Evolutionary conservation across 2,329 filamentous ascomycete species (phyloP), one percentile per base, ranked within the genome.

Genomic region (Fusarium sp.): DNA sequence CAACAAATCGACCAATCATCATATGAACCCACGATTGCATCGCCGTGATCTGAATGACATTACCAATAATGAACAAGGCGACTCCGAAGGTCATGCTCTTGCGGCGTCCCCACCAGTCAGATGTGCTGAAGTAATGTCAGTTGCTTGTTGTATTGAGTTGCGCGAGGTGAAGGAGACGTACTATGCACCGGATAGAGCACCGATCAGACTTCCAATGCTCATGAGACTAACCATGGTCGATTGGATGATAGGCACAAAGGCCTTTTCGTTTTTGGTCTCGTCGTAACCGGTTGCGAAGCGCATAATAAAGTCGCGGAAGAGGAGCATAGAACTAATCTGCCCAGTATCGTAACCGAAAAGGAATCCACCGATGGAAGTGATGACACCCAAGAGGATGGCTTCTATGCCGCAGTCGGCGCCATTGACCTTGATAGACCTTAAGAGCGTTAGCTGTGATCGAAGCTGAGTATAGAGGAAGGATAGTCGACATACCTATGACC

Each of bases 271-370:
- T 18, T 5, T 17, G 7, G 22, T 3, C 11, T n/a, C 14, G 24
- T 85, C 75, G 6, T 84, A 80, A 4, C 79, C 75, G 63, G 87
- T 84, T 24, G 86, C 88, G 72, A 92, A 92, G 15, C 89, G 86
- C n/a, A 84, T 59, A 35, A 85, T 83, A 78, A 90, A 91, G 79
- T 91, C 88, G 15, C 79, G 65, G 77, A 88, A 88, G 24, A 86
- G 79, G 15, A 87, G 80, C 77, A 88, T 84, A 45, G 82, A 83
- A 12, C 87, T 89, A 59, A 90, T 90, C 76, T 90, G 88, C 72
- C 89, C 90, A 15, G 88, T 91, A 73, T 91, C 90, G 74, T 90
- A 91, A 54, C 90, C 90, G 79, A 90, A 91, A 69, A 91, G 85
- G 79, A 90, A 90, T 54, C 89, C 90, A 69, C 89, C 89, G 45